These are phyloP conservation scores for Trifolium repens DNA, from an alignment of 306 rosid species.

Conservation along the genomic window DNA sequence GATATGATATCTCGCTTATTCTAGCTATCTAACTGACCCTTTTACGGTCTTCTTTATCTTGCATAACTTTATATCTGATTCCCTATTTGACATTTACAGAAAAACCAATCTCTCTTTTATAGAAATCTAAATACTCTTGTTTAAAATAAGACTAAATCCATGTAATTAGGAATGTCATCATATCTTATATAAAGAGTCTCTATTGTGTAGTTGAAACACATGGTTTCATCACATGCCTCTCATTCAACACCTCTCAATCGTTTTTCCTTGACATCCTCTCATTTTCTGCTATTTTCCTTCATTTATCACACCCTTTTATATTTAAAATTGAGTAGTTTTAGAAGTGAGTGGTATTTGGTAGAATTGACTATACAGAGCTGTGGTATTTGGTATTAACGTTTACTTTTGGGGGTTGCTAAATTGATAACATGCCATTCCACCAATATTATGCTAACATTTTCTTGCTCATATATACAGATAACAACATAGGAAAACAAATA, in stretches of 20 bases:
- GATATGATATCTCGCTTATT: background rate
- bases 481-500: conserved; percentile 56
- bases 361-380: background rate
- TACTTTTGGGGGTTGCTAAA: conserved; percentile 7
- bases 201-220: no score
- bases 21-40: background rate
- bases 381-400: background rate
- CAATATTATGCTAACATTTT: conserved; percentile 39
- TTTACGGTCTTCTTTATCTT: background rate
- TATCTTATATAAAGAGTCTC: no score
- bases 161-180: no score
- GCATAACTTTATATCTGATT: background rate
- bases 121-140: background rate
- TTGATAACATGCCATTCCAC: conserved; percentile 8
- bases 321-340: background rate
- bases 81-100: conserved; percentile 2
- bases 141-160: no score
- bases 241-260: background rate
- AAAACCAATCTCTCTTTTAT: background rate
- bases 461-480: conserved; percentile 57
- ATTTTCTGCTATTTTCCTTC: background rate
- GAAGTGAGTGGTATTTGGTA: conserved; percentile 5
- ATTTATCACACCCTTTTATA: background rate
- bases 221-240: no score
- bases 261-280: background rate